Conservation (phyloP, 768 basidiomycete genomes). For the Mycena chlorophos region DNA sequence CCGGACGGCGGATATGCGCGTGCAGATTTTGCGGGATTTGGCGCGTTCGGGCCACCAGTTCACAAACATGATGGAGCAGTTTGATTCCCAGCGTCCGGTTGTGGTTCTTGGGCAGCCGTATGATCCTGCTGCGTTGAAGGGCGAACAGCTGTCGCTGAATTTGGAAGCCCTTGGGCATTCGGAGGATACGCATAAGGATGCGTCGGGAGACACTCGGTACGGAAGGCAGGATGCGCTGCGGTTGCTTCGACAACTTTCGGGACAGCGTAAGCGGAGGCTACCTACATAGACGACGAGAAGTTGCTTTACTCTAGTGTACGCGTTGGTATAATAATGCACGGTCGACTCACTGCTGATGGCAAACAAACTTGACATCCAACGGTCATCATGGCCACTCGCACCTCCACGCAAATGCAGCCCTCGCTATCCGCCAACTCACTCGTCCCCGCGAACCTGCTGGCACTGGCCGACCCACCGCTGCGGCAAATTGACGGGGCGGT, state of each 20-base stretch:
- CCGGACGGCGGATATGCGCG: slow-evolving; percentile 5
- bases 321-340: not conserved
- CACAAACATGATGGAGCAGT: slow-evolving; percentile 8
- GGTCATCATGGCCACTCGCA: slow-evolving; percentile 33
- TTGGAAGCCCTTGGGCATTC: not conserved
- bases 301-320: too few species aligned
- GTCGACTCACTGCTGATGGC: not conserved
- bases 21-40: slow-evolving; percentile 9
- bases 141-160: slow-evolving; percentile 5
- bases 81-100: slow-evolving; percentile 13
- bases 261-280: too few species aligned
- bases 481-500: slow-evolving; percentile 64
- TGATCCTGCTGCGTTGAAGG: slow-evolving; percentile 5
- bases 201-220: not conserved
- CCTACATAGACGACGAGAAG: too few species aligned
- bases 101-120: slow-evolving; percentile 17
- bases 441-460: slow-evolving; percentile 38
- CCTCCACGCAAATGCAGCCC: slow-evolving; percentile 32
- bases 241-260: too few species aligned
- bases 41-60: slow-evolving; percentile 18
- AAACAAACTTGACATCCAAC: slow-evolving; percentile 2
- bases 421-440: slow-evolving; percentile 27
- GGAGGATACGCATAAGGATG: not conserved
- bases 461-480: slow-evolving; percentile 63
- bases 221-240: not conserved